Base-by-base conservation (phyloP, 2,329 filamentous ascomycete species). In the Sclerotinia trifoliorum region DNA sequence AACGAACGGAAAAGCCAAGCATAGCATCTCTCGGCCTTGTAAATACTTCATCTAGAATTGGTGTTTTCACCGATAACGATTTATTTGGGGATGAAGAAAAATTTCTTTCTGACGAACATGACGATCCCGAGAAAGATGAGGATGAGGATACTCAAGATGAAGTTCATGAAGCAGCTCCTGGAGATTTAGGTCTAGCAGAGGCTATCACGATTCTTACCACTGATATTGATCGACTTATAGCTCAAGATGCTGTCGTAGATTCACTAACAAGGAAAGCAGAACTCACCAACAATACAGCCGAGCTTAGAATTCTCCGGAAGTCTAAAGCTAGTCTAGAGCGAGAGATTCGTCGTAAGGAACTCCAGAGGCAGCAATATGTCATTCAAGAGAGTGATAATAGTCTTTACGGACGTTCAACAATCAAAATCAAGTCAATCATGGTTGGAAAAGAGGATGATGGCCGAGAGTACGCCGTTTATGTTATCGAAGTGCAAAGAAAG, bases 321-420 rank as follows among this genome's bases (percentile, higher is more conserved):
- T 97, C 93, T 0, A 97, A 95, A 78, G 90, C 93, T 44, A 99
- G 95, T 78, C 81, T 99, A 68, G 91, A 96, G 75, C 86, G 95
- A 72, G 95, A 99, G 78, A 93, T 98, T 66, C 87, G 93, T 68
- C 88, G 94, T 46, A 99, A 98, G 78, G 94, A 98, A 79, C 86
- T 99, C 76, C 95, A 99, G 78, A 87, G 94, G 65, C 95, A 97
- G 78, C 96, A 99, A 78, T 99, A 99, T 74, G 92, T 96, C 57
- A 88, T 98, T 10, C 95, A 99, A 79, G 95, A 99, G 79, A 97
- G 93, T 76, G 96, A 99, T 78, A 99, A 97, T 78, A 97, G 93
- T 78, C 83, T 99, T 32, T 98, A 96, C 75, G 95, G 95, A 2
- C 91, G 94, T 24, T 94, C 95, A 2, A 92, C 88, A 0, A 88